Evolutionary conservation across 1,139 yeast species (phyloP), one percentile per base, ranked within the genome.

Genomic region (Zygotorulaspora mrakii): DNA sequence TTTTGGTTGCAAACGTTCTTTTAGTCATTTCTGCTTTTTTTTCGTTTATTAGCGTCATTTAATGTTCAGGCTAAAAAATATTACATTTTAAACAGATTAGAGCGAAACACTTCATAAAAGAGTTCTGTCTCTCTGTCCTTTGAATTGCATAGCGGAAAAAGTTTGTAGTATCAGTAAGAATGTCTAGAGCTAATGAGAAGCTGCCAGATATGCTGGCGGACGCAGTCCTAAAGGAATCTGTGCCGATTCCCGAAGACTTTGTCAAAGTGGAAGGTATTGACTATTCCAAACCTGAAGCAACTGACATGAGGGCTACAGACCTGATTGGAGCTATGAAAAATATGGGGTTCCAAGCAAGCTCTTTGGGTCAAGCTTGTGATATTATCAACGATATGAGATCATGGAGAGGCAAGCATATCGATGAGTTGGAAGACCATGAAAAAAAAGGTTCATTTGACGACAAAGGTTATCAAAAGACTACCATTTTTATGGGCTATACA

Each of bases 281-380:
- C 65, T 94, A 89, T 65, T 79, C 89, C 37, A 72, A 79, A 52
- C 82, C 83, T 34, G 73, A 72, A 42, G 79, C 83, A 13, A 71
- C 67, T 49, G 78, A 87, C 63, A 79, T 85, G 76, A 70, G 72
- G 36, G 97, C 97, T 18, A 71, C 73, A 12, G 94, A 86, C 56
- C 70, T 91, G 51, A 75, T 91, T 50, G 71, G 70, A 25, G 77
- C 94, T 28, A 91, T 94, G 98, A 77, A 71, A 54, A 79, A 79
- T 33, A 91, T 91, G 96, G 99, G 99, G n/a, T 94, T 91, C 71
- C 99, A 91, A 67, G 98, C 95, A 4, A 76, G 89, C 13, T 75
- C 94, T 2, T 73, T 91, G 31, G 81, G 88, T 20, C 72, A 79
- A 53, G 96, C 96, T 2, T 88, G 96, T 62, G 94, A 86, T 18